Base-by-base conservation (phyloP, 2,329 filamentous ascomycete species). In the Ascochyta viciae-villosae region DNA sequence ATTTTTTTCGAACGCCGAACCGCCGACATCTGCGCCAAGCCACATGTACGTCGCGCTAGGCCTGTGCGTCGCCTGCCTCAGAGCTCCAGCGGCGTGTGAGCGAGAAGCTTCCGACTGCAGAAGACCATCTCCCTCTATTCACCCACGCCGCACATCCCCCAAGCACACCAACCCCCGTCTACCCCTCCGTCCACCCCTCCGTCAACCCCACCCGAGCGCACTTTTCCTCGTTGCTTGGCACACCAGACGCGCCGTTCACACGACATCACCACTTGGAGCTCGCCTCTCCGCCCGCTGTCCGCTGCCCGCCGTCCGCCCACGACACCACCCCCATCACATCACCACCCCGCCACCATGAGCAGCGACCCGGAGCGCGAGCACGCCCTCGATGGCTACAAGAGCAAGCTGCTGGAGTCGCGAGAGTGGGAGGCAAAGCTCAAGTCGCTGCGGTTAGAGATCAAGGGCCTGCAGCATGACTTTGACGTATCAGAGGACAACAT, bases 351-450 rank as follows among this genome's bases (percentile, higher is more conserved):
- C 59, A 68, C 55, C 56, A 77, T 78, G 74, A 76, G 68, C 60
- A 66, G 65, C 54, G 80, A 82, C 60, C 78, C 80, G n/a, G 81
- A 82, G 75, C 76, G 81, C 65, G 76, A 81, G 51, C 78, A 82
- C 54, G 79, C 81, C 52, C 78, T 83, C 54, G 78, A 82, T 31
- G 78, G 80, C 64, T 83, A 82, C 78, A 83, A 82, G 75, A 72
- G 68, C 45, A 82, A 82, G 74, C 75, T 83, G 70, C 85, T 97
- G 72, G 94, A 99, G 79, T 96, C 96, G 69, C 87, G 96, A 79
- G 95, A 99, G 84, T 98, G 92, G 92, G 96, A 99, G 79, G 89
- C 94, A 48, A 99, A 98, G 84, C 86, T 99, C 60, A 99, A 98
- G 83, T 87, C 89, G 49, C 82, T 99, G 70, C 91, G 95, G 61